A percentile compares a stretch with the other conserved stretches of the same genome.
These are phyloP conservation scores for Cryptococcus neoformans DNA, from an alignment of 1,284 basidiomycete genomes.

Conservation along the genomic window DNA sequence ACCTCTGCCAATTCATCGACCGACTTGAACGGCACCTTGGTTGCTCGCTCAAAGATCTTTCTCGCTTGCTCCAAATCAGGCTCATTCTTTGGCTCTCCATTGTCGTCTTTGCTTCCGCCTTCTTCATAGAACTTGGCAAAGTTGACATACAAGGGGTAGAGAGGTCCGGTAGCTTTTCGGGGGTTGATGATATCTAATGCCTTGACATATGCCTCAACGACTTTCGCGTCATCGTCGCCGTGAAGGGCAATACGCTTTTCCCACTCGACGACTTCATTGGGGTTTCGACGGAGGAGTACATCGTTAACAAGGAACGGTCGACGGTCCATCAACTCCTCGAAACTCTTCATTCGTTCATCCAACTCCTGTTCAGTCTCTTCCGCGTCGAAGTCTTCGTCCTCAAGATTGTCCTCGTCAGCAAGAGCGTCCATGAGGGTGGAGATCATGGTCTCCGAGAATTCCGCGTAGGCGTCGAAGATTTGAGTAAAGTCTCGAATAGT, in stretches of 20 bases:
- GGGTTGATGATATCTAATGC: slow-evolving; percentile 88
- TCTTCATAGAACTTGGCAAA: slow-evolving; percentile 98
- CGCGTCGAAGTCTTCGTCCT: slow-evolving; percentile 69
- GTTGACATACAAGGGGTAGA: slow-evolving; percentile 88
- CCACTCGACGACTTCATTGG: slow-evolving; percentile 99
- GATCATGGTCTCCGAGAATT: slow-evolving; percentile 89
- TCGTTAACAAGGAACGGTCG: slow-evolving; percentile 97
- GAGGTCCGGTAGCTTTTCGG: slow-evolving; percentile 84
- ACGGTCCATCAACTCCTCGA: slow-evolving; percentile 92
- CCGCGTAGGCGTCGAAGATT: slow-evolving; percentile 95
- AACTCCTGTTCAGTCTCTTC: slow-evolving; percentile 79
- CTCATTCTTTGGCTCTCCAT: slow-evolving; percentile 63
- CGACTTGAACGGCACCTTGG: slow-evolving; percentile 86
- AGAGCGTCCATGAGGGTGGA: slow-evolving; percentile 88
- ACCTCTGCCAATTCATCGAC: slow-evolving; percentile 98
- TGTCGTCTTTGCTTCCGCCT: slow-evolving; percentile 64
- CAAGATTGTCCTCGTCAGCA: slow-evolving; percentile 55
- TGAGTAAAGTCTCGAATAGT: slow-evolving; percentile 98
- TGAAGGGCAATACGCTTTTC: slow-evolving; percentile 95
- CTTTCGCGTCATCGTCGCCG: slow-evolving; percentile 90
- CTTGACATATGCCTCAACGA: slow-evolving; percentile 86
- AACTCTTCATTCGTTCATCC: slow-evolving; percentile 85
- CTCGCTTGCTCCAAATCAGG: slow-evolving; percentile 79
- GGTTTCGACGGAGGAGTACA: slow-evolving; percentile 88
- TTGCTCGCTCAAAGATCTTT: slow-evolving; percentile 88